A percentile compares a stretch with the other conserved stretches of the same genome.
These are phyloP conservation scores for Debaryomyces udenii DNA, from an alignment of 1,139 yeast genomes.

Conservation along the genomic window DNA sequence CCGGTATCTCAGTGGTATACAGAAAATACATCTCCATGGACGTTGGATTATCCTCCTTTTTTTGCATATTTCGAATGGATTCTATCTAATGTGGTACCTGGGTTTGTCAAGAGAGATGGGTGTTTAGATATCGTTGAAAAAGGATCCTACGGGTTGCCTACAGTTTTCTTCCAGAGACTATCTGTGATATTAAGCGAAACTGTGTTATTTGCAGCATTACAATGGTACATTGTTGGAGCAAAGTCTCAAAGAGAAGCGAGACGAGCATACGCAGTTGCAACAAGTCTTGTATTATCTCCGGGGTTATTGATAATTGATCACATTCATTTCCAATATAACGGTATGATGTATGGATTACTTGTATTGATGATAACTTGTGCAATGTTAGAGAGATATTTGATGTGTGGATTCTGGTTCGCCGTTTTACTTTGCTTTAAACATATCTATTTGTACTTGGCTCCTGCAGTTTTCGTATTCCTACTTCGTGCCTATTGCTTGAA, in stretches of 20 bases:
- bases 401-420: constrained; percentile 76
- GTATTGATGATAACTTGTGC: constrained; percentile 76
- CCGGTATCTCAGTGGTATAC: constrained; percentile 83
- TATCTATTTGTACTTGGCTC: constrained; percentile 89
- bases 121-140: constrained; percentile 69
- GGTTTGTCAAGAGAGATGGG: constrained; percentile 66
- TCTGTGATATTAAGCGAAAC: constrained; percentile 82
- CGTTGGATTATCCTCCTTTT: constrained; percentile 95
- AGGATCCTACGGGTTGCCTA: constrained; percentile 75
- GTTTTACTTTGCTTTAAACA: constrained; percentile 89
- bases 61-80: constrained; percentile 94
- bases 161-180: constrained; percentile 76
- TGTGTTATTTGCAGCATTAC: constrained; percentile 68
- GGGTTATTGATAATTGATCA: constrained; percentile 88
- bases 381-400: constrained; percentile 54
- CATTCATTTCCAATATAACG: constrained; percentile 93
- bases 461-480: constrained; percentile 84
- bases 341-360: constrained; percentile 85
- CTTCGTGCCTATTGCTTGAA: constrained; percentile 70
- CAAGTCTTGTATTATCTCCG: constrained; percentile 84
- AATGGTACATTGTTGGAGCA: constrained; percentile 66
- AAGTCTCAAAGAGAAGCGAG: constrained; percentile 34
- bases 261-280: constrained; percentile 74
- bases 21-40: constrained; percentile 89
- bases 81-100: constrained; percentile 72